Percentiles rank a stretch among this genome's conserved stretches.
These are phyloP conservation scores for Pseudomonodictys pantanalensis DNA, from an alignment of 495 filamentous ascomycete genomes.

Conservation along the genomic window DNA sequence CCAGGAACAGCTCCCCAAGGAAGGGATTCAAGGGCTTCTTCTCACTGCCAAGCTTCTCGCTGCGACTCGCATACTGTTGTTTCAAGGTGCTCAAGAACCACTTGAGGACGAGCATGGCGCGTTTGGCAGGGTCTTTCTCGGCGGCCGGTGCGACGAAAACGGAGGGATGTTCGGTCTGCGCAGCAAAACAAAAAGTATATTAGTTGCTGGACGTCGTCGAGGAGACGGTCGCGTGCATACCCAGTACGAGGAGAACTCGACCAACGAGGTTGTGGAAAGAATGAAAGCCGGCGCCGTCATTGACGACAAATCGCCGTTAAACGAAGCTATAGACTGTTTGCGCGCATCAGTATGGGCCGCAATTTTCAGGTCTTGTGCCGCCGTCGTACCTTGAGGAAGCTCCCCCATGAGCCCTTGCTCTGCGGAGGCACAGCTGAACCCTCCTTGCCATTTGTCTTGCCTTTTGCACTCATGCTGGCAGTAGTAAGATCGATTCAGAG, in stretches of 20 bases:
- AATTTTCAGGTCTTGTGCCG: neutral
- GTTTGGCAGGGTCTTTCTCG: slow-evolving; percentile 77
- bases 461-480: slow-evolving; percentile 15
- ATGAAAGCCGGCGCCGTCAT: slow-evolving; percentile 96
- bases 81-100: slow-evolving; percentile 97
- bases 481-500: neutral
- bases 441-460: slow-evolving; percentile 24
- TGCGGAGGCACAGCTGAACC: slow-evolving; percentile 39
- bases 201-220: no score
- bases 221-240: no score
- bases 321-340: slow-evolving; percentile 80
- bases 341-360: slow-evolving; percentile 3
- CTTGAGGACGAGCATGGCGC: slow-evolving; percentile 83
- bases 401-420: slow-evolving; percentile 40
- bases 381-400: slow-evolving; percentile 41
- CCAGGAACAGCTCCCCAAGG: slow-evolving; percentile 81
- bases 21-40: slow-evolving; percentile 88
- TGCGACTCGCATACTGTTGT: slow-evolving; percentile 88
- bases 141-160: slow-evolving; percentile 81
- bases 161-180: slow-evolving; percentile 87
- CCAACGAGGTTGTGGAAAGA: slow-evolving; percentile 83
- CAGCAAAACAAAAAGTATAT: no score
- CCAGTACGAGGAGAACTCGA: slow-evolving; percentile 96
- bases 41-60: slow-evolving; percentile 75
- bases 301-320: slow-evolving; percentile 92